Conservation (phyloP, 2,329 filamentous ascomycete species). For the Ophiocordyceps sinensis region DNA sequence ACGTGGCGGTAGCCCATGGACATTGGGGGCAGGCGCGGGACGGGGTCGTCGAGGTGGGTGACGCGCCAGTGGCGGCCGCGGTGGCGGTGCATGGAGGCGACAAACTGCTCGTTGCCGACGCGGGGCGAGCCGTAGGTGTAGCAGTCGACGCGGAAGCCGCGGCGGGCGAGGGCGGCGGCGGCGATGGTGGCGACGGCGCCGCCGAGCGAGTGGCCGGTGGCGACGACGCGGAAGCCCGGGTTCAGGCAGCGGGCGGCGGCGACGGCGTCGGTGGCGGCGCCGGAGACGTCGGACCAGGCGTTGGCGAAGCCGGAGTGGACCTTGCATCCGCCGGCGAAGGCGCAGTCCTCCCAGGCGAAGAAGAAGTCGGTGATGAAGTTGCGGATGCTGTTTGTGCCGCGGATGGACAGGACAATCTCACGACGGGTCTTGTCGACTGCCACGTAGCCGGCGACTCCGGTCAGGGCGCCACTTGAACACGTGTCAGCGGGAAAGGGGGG, state of each 20-base stretch:
- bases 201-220: slow-evolving; percentile 57
- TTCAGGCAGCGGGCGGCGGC: slow-evolving; percentile 25
- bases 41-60: slow-evolving; percentile 52
- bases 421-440: slow-evolving; percentile 30
- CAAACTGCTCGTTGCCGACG: slow-evolving; percentile 42
- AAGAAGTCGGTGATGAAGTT: slow-evolving; percentile 47
- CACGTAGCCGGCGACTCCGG: slow-evolving; percentile 36
- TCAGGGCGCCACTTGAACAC: slow-evolving; percentile 20
- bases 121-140: slow-evolving; percentile 57
- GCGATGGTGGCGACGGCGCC: slow-evolving; percentile 49
- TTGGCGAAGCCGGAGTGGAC: slow-evolving; percentile 43
- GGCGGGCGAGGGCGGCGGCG: slow-evolving; percentile 36
- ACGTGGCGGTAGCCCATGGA: slow-evolving; percentile 48
- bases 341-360: slow-evolving; percentile 15
- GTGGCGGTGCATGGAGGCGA: slow-evolving; percentile 37
- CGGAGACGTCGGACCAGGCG: slow-evolving; percentile 41
- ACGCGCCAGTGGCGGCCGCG: slow-evolving; percentile 42
- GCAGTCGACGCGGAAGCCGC: slow-evolving; percentile 33
- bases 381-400: slow-evolving; percentile 41
- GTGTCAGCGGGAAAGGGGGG: slow-evolving; percentile 2
- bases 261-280: slow-evolving; percentile 27
- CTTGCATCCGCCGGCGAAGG: slow-evolving; percentile 26
- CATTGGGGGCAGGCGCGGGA: slow-evolving; percentile 51
- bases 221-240: slow-evolving; percentile 37
- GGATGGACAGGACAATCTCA: slow-evolving; percentile 45